Percentiles rank a stretch among this genome's conserved stretches.
Evolutionary conservation across 768 basidiomycete genomes (phyloP).

Genomic region (Termitomyces sp.): DNA sequence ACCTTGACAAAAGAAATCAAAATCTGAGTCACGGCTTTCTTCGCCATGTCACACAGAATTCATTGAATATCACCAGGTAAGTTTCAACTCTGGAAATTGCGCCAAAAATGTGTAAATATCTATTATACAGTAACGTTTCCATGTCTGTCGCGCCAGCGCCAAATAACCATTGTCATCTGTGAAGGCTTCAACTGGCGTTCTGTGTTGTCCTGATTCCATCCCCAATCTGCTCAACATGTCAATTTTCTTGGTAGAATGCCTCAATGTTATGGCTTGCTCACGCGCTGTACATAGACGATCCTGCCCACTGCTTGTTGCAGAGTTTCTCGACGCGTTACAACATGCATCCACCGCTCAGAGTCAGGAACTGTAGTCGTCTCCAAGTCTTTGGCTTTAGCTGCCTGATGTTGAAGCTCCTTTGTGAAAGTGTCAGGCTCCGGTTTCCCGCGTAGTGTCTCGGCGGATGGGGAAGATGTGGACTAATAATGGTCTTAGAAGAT

Average conservation of each 20-base stretch:
- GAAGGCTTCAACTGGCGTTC: not conserved
- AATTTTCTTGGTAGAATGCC: not conserved
- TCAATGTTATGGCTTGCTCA: constrained; percentile 2
- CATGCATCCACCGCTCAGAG: constrained; percentile 25
- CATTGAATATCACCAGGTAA: too few relatives aligned
- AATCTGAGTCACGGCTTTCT: not conserved
- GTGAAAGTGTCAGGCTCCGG: constrained; percentile 2
- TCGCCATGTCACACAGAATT: not conserved
- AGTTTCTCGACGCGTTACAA: constrained; percentile 25
- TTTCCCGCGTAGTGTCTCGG: constrained; percentile 2
- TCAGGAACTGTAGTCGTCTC: not conserved
- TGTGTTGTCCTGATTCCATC: not conserved
- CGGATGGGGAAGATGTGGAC: constrained; percentile 21
- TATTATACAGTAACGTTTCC: not conserved
- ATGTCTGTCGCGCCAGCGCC: not conserved
- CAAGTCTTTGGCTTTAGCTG: constrained; percentile 5
- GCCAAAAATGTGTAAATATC: not conserved
- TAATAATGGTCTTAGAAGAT: constrained; percentile 10
- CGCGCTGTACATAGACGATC: constrained; percentile 20
- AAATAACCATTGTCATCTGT: not conserved
- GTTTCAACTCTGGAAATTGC: not conserved
- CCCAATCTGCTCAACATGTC: not conserved
- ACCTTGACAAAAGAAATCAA: too few relatives aligned
- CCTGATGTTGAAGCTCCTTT: constrained; percentile 12
- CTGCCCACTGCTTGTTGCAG: constrained; percentile 22